Base-by-base conservation (phyloP, 2,329 filamentous ascomycete species). In the Boeremia lycopersici region DNA sequence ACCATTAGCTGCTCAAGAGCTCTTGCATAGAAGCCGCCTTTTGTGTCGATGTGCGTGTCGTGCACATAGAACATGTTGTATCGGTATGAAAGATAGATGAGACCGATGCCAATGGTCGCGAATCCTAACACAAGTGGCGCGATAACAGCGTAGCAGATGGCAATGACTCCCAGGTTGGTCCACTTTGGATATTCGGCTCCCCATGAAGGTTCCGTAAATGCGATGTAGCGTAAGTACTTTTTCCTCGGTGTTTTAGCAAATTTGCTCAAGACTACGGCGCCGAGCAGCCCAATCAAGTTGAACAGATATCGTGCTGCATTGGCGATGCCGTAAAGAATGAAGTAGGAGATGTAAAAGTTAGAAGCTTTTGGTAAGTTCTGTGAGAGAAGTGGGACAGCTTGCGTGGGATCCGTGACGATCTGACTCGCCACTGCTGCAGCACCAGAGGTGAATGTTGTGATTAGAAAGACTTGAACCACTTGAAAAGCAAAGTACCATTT, bases 11-110 rank as follows among this genome's bases (percentile, higher is more conserved):
- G 93, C 72, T 96, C 88, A 46, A 97, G 80, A 1, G 90, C 93
- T n/a, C 88, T 88, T 1, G 91, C 88, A 70, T 96, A 97, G 63
- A 91, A 87, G 11, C 93, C 83, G 13, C 93, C 93, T 70, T 95
- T 91, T 33, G 90, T 96, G 71, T 97, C 92, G 68, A 96, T 87
- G 53, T 85, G 78, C 8, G 89, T 86, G 70, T 95, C 89, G 46
- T 87, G 88, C 34, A 96, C 91, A 73, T 91, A 97, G 82, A 34
- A n/a, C 50, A 97, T 77, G 70, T 96, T 96, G 81, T 97, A 96
- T 13, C 90, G 86, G 81, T 91, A 96, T 40, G 92, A 90, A 46
- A 93, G 79, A n/a, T 34, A 34, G 33, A 34, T 34, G 6, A 34
- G 33, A 3, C 33, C 33, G 15, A 34, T 34, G 13, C 33, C 33